A percentile compares a stretch with the other conserved stretches of the same genome.
phyloP scores from a whole-genome alignment of 23 red algal genomes.

The Gracilariopsis chorda region DNA sequence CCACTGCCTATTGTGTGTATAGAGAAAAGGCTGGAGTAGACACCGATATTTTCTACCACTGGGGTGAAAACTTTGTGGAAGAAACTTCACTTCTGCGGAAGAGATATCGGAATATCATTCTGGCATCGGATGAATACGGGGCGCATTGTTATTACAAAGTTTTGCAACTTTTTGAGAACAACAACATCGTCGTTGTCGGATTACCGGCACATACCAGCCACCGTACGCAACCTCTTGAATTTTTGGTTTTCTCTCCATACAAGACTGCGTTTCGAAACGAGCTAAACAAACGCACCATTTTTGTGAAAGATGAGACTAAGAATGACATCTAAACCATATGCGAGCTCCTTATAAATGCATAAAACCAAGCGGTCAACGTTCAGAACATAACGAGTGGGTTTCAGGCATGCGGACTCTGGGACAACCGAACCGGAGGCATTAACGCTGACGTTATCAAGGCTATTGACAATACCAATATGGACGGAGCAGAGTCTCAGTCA shows the following conservation, averaged over 20 bases:
- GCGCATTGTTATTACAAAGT: not conserved
- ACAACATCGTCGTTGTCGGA: not conserved
- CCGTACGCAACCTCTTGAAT: not conserved
- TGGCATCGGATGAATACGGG: not conserved
- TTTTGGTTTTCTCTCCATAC: not conserved
- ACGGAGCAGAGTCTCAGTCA: too few relatives aligned
- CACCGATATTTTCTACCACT: not conserved
- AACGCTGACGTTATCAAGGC: too few relatives aligned
- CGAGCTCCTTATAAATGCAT: not conserved
- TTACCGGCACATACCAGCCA: not conserved
- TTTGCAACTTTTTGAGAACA: not conserved
- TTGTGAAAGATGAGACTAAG: not conserved
- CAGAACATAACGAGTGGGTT: too few relatives aligned
- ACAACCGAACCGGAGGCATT: too few relatives aligned
- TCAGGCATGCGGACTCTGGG: too few relatives aligned
- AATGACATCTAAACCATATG: not conserved
- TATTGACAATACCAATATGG: too few relatives aligned
- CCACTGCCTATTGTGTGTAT: not conserved
- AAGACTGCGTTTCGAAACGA: not conserved
- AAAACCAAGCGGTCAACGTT: not conserved
- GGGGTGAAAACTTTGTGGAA: not conserved
- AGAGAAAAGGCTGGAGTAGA: not conserved
- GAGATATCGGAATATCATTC: not conserved
- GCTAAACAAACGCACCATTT: not conserved
- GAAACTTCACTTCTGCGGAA: not conserved